Evolutionary conservation across 495 filamentous ascomycete species (phyloP).

Genomic region (Aspergillus baeticus): DNA sequence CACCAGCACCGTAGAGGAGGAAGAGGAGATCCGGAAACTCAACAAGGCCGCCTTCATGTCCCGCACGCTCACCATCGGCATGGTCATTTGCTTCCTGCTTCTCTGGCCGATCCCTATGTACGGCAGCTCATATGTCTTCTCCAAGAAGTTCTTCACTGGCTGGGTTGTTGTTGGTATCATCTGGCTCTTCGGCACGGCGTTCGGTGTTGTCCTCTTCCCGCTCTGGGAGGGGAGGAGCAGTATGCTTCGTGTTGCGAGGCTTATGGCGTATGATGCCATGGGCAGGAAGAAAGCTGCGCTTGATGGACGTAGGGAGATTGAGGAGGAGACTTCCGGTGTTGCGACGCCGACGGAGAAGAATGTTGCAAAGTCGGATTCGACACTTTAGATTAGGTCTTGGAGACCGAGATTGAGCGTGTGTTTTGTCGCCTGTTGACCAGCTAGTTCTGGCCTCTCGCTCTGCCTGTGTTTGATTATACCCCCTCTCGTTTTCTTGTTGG

Average conservation of each 20-base stretch:
- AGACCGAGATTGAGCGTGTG: no score
- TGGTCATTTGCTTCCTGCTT: constrained; percentile 76
- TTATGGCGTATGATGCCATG: constrained; percentile 66
- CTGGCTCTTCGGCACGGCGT: constrained; percentile 78
- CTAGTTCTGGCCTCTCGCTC: not conserved
- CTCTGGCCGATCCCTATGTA: constrained; percentile 98
- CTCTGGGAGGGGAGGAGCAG: constrained; percentile 76
- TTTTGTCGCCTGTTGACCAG: no score
- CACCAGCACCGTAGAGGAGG: constrained; percentile 31
- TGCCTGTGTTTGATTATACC: constrained; percentile 7
- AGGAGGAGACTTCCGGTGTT: constrained; percentile 13
- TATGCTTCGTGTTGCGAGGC: constrained; percentile 60
- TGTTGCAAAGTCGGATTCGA: constrained; percentile 25
- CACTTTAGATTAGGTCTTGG: no score
- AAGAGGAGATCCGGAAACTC: constrained; percentile 68
- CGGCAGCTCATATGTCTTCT: constrained; percentile 82
- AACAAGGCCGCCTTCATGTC: constrained; percentile 74
- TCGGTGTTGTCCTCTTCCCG: constrained; percentile 79
- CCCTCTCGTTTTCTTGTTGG: not conserved
- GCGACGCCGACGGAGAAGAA: constrained; percentile 18
- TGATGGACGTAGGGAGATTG: constrained; percentile 21
- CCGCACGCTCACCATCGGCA: constrained; percentile 68
- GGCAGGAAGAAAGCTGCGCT: constrained; percentile 50
- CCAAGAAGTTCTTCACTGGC: constrained; percentile 87
- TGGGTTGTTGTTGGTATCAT: constrained; percentile 85